A percentile compares a stretch with the other conserved stretches of the same genome.
These are phyloP conservation scores for Noccaea caerulescens DNA, from an alignment of 345 rosid genomes.

Conservation along the genomic window DNA sequence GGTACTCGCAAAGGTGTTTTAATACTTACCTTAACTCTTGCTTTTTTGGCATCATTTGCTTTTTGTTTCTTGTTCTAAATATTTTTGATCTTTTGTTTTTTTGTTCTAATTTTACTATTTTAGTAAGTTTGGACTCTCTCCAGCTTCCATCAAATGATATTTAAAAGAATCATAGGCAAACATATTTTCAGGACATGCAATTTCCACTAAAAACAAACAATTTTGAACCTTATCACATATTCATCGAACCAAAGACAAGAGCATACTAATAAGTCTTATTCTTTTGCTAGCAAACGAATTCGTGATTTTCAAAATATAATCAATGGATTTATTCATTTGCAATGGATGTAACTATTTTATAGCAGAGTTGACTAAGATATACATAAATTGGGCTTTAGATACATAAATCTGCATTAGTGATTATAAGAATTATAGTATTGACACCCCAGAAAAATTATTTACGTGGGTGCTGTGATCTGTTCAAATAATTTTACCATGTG, in stretches of 20 bases:
- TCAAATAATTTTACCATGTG: slow-evolving; percentile 36
- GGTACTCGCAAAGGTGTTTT: not conserved
- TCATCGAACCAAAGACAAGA: not conserved
- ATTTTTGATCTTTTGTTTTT: too few relatives aligned
- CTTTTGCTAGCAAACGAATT: too few relatives aligned
- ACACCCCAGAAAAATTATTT: not conserved
- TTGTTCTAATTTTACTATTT: not conserved
- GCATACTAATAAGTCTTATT: not conserved
- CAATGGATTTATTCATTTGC: slow-evolving; percentile 6
- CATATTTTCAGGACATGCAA: not conserved
- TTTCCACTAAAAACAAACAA: not conserved
- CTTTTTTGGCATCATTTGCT: slow-evolving; percentile 1
- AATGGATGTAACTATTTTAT: not conserved
- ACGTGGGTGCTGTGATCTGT: slow-evolving; percentile 13
- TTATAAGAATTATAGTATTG: not conserved
- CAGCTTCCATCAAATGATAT: not conserved
- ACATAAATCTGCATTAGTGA: not conserved
- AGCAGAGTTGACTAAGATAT: slow-evolving; percentile 3
- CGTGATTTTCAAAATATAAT: too few relatives aligned
- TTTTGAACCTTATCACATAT: not conserved
- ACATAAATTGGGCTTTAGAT: not conserved
- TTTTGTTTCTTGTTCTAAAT: not conserved
- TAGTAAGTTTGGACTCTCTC: slow-evolving; percentile 1
- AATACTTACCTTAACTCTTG: not conserved
- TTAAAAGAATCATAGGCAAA: not conserved